Evolutionary conservation across 208 protist species (phyloP).

Genomic region (Crithidia mellificae): DNA sequence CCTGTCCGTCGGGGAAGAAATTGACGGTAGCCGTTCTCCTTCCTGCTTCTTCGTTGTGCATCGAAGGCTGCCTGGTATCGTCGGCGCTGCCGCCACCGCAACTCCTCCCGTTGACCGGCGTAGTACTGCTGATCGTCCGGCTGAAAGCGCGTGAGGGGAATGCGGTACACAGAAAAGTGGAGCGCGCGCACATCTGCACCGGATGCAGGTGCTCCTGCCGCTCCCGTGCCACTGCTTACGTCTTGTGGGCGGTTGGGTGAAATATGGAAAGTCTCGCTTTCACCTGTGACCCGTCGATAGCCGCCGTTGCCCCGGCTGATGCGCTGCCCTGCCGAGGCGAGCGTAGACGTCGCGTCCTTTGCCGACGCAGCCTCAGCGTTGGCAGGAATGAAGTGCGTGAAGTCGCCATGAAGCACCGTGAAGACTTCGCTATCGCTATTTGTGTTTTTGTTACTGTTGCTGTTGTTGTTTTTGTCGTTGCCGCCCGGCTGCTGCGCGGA

Average conservation of each 20-base stretch:
- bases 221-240: neutral
- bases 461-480: neutral
- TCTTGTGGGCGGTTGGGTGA: neutral
- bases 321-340: neutral
- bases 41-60: neutral
- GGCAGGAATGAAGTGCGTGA: conserved; percentile 51
- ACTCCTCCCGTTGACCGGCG: conserved; percentile 53
- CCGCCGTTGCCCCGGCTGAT: neutral
- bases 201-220: neutral
- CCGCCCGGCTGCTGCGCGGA: no score
- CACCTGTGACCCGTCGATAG: conserved; percentile 14
- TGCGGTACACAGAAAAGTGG: conserved; percentile 68
- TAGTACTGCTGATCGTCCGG: conserved; percentile 70
- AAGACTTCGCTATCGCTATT: conserved; percentile 32
- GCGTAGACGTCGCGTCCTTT: neutral
- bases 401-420: conserved; percentile 51
- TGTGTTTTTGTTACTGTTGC: neutral
- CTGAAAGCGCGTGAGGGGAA: conserved; percentile 54
- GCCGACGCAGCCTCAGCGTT: neutral
- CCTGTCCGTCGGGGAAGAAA: neutral
- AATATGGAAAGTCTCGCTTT: conserved; percentile 16
- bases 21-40: neutral
- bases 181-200: conserved; percentile 36
- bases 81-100: conserved; percentile 46
- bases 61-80: conserved; percentile 16